Conservation (phyloP, 1,284 basidiomycete genomes). For the Rhodotorula sp. region DNA sequence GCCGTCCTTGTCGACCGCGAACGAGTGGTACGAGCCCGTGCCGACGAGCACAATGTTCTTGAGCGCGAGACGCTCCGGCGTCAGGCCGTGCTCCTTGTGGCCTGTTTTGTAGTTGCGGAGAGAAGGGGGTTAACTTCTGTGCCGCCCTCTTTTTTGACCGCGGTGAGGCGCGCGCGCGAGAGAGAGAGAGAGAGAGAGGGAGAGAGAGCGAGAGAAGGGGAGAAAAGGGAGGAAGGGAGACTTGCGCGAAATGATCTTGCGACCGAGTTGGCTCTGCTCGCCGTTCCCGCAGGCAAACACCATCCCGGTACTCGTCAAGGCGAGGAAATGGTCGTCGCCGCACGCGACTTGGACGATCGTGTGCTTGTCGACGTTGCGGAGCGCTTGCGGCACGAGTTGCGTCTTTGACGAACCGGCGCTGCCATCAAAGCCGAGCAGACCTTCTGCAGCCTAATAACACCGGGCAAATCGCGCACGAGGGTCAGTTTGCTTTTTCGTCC, state of each 20-base stretch:
- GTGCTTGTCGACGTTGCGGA: slow-evolving; percentile 51
- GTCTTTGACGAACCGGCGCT: slow-evolving; percentile 51
- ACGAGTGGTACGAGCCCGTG: slow-evolving; percentile 79
- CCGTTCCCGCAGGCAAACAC: slow-evolving; percentile 78
- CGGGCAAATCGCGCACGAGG: not conserved
- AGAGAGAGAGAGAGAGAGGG: not conserved
- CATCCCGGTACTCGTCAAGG: slow-evolving; percentile 76
- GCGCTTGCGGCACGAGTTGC: slow-evolving; percentile 53
- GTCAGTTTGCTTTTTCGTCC: too few species aligned
- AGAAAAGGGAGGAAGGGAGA: not conserved
- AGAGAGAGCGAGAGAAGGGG: not conserved
- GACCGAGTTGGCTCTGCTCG: slow-evolving; percentile 54
- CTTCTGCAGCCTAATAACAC: slow-evolving; percentile 61
- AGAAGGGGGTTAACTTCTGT: too few species aligned
- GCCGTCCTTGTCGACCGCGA: slow-evolving; percentile 78
- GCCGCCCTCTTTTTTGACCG: too few species aligned
- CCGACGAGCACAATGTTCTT: slow-evolving; percentile 74
- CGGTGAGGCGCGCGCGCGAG: too few species aligned
- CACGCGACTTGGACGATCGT: slow-evolving; percentile 73
- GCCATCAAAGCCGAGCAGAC: slow-evolving; percentile 78
- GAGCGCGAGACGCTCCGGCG: slow-evolving; percentile 74
- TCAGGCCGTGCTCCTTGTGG: slow-evolving; percentile 75
- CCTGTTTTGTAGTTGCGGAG: too few species aligned
- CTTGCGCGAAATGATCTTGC: slow-evolving; percentile 62
- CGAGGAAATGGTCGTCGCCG: slow-evolving; percentile 82